Conservation (phyloP, 2,329 filamentous ascomycete species). For the Phaeosphaeriaceae sp. region DNA sequence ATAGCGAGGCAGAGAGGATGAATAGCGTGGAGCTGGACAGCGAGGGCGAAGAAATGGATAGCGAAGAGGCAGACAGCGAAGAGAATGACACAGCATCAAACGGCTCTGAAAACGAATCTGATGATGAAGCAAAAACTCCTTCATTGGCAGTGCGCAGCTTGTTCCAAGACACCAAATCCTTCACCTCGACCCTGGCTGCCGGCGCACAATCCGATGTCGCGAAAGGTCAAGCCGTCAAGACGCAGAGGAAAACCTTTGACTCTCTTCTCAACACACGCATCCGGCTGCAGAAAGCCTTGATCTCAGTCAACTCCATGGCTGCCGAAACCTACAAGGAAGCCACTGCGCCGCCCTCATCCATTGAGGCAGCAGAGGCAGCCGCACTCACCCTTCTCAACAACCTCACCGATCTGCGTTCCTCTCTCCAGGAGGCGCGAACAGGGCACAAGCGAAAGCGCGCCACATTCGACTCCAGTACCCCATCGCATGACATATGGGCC, state of each 20-base stretch:
- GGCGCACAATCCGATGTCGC: constrained; percentile 77
- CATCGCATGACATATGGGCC: constrained; percentile 73
- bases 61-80: constrained; percentile 54
- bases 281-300: constrained; percentile 87
- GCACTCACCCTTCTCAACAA: constrained; percentile 86
- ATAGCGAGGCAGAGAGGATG: constrained; percentile 42
- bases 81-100: constrained; percentile 53
- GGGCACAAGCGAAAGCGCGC: constrained; percentile 66
- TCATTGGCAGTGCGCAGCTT: constrained; percentile 69
- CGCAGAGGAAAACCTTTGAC: constrained; percentile 86
- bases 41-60: constrained; percentile 51
- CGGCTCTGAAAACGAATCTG: constrained; percentile 43
- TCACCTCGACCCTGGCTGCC: constrained; percentile 68
- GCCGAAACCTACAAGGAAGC: constrained; percentile 35
- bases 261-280: constrained; percentile 88
- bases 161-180: constrained; percentile 69
- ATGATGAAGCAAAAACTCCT: constrained; percentile 24
- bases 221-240: constrained; percentile 85
- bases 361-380: constrained; percentile 83
- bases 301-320: constrained; percentile 73
- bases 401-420: constrained; percentile 71
- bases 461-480: constrained; percentile 60
- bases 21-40: constrained; percentile 11
- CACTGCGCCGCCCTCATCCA: constrained; percentile 53
- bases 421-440: constrained; percentile 59